Evolutionary conservation across 441 rosid species (phyloP).

Genomic region (Corymbia citriodora): DNA sequence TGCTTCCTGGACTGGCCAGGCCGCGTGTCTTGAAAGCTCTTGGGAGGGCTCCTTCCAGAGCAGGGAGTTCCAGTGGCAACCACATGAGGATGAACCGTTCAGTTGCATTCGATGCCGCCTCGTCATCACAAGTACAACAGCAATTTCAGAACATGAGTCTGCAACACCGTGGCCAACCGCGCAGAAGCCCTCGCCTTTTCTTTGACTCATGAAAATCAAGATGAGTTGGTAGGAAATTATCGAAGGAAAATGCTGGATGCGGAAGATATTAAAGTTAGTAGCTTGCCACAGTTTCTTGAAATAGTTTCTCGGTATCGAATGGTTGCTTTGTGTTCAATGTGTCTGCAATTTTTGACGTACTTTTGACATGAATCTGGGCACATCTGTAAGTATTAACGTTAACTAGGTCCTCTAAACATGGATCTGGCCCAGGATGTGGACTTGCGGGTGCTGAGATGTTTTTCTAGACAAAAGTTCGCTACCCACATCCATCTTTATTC

Average conservation of each 20-base stretch:
- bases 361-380: background rate
- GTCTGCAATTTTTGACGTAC: background rate
- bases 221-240: background rate
- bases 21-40: slow-evolving; percentile 10
- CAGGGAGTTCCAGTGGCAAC: background rate
- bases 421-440: background rate
- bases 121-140: background rate
- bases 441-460: background rate
- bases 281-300: background rate
- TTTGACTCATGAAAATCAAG: background rate
- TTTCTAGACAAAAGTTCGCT: background rate
- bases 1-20: slow-evolving; percentile 31
- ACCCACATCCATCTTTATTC: background rate
- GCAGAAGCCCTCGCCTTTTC: background rate
- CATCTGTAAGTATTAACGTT: background rate
- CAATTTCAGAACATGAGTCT: background rate
- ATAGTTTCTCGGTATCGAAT: background rate
- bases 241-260: background rate
- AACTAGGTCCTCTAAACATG: background rate
- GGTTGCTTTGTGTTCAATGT: background rate
- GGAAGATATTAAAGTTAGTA: background rate
- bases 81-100: background rate
- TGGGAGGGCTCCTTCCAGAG: background rate
- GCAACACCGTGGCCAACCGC: background rate
- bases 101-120: background rate